These are phyloP conservation scores for Cryphonectria naterciae DNA, from an alignment of 2,329 filamentous ascomycete species.

Conservation along the genomic window DNA sequence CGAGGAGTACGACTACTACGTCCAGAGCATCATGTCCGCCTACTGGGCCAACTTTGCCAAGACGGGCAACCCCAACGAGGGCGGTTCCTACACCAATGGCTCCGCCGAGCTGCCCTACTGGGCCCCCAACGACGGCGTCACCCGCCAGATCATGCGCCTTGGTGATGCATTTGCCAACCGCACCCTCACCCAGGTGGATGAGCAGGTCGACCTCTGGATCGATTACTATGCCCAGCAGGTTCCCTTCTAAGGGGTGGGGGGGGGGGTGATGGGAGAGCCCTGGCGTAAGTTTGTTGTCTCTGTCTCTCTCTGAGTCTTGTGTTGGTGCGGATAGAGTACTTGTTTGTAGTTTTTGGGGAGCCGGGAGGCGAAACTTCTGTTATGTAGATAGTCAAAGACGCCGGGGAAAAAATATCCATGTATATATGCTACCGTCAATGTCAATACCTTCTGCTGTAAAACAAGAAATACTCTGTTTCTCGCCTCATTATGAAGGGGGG, in stretches of 20 bases:
- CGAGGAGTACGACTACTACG: conserved; percentile 35
- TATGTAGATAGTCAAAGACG: neutral
- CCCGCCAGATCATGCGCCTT: conserved; percentile 13
- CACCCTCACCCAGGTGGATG: conserved; percentile 5
- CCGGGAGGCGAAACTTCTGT: neutral
- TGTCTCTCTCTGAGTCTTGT: neutral
- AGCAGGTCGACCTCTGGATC: conserved; percentile 11
- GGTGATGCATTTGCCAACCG: conserved; percentile 17
- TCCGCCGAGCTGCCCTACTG: conserved; percentile 18
- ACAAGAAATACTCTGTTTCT: neutral
- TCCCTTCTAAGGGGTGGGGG: neutral
- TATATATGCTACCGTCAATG: neutral
- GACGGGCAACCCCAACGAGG: conserved; percentile 19
- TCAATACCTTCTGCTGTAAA: neutral
- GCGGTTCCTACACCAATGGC: conserved; percentile 19
- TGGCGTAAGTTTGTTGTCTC: neutral
- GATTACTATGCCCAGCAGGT: conserved; percentile 8
- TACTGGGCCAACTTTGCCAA: conserved; percentile 44
- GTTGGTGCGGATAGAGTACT: no score
- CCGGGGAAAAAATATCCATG: neutral
- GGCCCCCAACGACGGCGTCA: conserved; percentile 19
- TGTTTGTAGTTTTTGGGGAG: no score
- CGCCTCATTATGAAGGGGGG: neutral
- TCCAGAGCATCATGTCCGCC: conserved; percentile 37
- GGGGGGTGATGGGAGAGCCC: no score